Percentiles rank a stretch among this genome's conserved stretches.
phyloP scores from a whole-genome alignment of 1,284 basidiomycete species.

The Cutaneotrichosporon cutaneum region DNA sequence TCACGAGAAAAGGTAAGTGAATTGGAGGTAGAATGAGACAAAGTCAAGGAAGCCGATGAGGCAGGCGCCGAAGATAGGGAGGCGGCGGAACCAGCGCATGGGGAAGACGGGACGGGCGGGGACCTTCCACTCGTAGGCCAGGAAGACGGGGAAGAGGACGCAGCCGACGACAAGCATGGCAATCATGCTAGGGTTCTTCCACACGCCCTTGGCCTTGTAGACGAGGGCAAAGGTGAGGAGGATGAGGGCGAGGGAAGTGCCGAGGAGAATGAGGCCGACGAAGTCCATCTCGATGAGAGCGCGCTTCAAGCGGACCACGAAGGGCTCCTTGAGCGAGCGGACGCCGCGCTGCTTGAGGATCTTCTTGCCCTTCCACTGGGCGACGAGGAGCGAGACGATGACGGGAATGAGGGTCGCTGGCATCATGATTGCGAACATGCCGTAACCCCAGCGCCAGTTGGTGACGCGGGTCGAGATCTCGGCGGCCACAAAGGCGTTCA shows the following conservation, averaged over 20 bases:
- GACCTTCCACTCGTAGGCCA: slow-evolving; percentile 53
- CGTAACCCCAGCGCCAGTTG: slow-evolving; percentile 65
- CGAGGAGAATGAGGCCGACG: slow-evolving; percentile 66
- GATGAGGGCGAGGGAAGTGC: slow-evolving; percentile 62
- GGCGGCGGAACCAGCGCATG: slow-evolving; percentile 61
- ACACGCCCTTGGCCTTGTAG: slow-evolving; percentile 52
- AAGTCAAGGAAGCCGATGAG: slow-evolving; percentile 71
- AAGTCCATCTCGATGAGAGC: slow-evolving; percentile 41
- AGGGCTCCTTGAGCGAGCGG: not conserved
- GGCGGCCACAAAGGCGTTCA: slow-evolving; percentile 62
- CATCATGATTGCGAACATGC: slow-evolving; percentile 54
- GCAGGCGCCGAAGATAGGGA: slow-evolving; percentile 62
- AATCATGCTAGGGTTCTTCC: slow-evolving; percentile 39
- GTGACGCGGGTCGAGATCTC: slow-evolving; percentile 66
- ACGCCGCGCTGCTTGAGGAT: slow-evolving; percentile 8
- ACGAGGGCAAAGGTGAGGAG: slow-evolving; percentile 66
- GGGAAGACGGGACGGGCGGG: slow-evolving; percentile 56
- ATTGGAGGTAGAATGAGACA: slow-evolving; percentile 58
- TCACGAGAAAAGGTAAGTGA: slow-evolving; percentile 45
- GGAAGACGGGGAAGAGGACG: slow-evolving; percentile 53
- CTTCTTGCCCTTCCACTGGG: slow-evolving; percentile 39
- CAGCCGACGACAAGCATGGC: slow-evolving; percentile 32
- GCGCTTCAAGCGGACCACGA: slow-evolving; percentile 31
- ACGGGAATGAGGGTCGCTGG: slow-evolving; percentile 49
- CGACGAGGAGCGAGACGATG: slow-evolving; percentile 48